These are phyloP conservation scores for Fusarium liriodendri DNA, from an alignment of 2,329 filamentous ascomycete genomes.

Conservation along the genomic window DNA sequence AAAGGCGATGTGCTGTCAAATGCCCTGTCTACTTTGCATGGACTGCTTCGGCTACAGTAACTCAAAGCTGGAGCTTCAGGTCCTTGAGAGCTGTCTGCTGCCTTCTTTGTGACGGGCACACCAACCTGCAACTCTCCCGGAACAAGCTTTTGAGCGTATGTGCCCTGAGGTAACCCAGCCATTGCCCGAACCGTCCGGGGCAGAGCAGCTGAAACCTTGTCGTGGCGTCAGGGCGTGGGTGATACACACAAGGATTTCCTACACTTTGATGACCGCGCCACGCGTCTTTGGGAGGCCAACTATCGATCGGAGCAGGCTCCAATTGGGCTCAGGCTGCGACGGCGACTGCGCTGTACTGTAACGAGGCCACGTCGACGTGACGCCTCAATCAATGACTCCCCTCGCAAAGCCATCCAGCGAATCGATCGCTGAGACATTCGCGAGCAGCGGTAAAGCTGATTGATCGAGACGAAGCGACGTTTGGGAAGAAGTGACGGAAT, in stretches of 20 bases:
- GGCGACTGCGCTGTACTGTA: not conserved
- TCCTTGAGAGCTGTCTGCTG: conserved; percentile 19
- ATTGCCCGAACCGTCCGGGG: not conserved
- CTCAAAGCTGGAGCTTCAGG: conserved; percentile 30
- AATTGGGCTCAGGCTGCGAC: conserved; percentile 7
- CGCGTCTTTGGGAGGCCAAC: conserved; percentile 18
- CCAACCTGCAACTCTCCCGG: conserved; percentile 5
- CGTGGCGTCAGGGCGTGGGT: conserved; percentile 25
- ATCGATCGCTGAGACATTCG: conserved; percentile 12
- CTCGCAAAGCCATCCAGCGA: conserved; percentile 12
- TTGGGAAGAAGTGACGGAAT: not conserved
- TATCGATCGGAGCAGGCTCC: conserved; percentile 3
- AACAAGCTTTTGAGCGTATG: conserved; percentile 15
- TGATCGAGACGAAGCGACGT: not conserved
- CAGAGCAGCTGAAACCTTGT: conserved; percentile 28
- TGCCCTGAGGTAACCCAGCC: conserved; percentile 29
- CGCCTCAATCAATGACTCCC: conserved; percentile 13
- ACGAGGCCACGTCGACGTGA: conserved; percentile 9
- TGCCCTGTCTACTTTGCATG: conserved; percentile 17
- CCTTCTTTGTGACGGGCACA: conserved; percentile 1
- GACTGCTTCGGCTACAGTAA: conserved; percentile 9
- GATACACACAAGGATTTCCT: conserved; percentile 9
- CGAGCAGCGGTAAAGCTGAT: conserved; percentile 2
- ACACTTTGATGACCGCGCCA: conserved; percentile 25
- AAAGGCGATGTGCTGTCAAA: conserved; percentile 17